A percentile compares a stretch with the other conserved stretches of the same genome.
phyloP scores from a whole-genome alignment of 2,329 filamentous ascomycete genomes.

The Alternaria dauci region DNA sequence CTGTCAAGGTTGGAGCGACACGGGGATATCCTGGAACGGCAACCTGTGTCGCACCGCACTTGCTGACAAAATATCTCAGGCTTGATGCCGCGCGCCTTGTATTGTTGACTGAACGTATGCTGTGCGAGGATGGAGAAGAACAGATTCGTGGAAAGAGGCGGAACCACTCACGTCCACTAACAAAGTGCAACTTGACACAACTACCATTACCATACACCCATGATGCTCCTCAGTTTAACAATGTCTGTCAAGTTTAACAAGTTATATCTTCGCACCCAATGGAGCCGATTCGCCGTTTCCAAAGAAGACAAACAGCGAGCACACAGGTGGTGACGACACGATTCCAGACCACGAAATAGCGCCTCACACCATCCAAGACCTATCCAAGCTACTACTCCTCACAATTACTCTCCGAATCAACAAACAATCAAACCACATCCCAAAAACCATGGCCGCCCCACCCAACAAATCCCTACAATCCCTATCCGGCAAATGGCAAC shows the following conservation, averaged over 20 bases:
- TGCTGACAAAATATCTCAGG: not conserved
- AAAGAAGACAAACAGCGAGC: not conserved
- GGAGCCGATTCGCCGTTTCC: not conserved
- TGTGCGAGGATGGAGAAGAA: not conserved
- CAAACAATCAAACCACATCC: not conserved
- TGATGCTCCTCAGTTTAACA: not conserved
- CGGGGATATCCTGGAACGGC: not conserved
- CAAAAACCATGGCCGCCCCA: slow-evolving; percentile 19
- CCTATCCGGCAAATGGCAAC: slow-evolving; percentile 20
- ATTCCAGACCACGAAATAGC: not conserved
- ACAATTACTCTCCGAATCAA: not conserved
- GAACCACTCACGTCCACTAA: not conserved
- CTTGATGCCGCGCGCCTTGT: not conserved
- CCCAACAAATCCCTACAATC: slow-evolving; percentile 16
- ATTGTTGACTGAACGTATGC: not conserved
- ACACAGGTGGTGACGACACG: slow-evolving; percentile 2
- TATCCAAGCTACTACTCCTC: not conserved
- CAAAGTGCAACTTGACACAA: not conserved
- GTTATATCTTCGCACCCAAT: not conserved
- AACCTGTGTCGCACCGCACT: not conserved
- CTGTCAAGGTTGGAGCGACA: not conserved
- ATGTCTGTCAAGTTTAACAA: not conserved
- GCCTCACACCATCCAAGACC: not conserved
- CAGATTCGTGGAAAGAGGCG: not conserved
- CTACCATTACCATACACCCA: not conserved